Evolutionary conservation across 805 yeast genomes (phyloP).

Genomic region (Candida dajiaensis): DNA sequence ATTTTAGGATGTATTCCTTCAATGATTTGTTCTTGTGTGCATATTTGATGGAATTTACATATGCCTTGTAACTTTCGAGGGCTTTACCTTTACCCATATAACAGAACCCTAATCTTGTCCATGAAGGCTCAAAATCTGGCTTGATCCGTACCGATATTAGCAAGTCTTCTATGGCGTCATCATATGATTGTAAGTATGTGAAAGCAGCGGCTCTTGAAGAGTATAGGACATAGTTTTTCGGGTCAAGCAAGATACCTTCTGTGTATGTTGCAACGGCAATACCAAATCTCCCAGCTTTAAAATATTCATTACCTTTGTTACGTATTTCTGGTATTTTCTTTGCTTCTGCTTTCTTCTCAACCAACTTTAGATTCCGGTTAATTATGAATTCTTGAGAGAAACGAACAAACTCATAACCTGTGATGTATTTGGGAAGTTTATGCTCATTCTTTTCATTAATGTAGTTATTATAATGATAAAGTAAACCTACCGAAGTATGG

Average conservation of each 20-base stretch:
- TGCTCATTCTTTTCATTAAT: conserved; percentile 2
- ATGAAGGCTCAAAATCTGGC: conserved; percentile 33
- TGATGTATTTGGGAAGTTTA: conserved; percentile 4
- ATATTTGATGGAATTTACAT: conserved; percentile 29
- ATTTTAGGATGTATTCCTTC: conserved; percentile 12
- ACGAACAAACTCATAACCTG: conserved; percentile 8
- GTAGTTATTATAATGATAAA: not conserved
- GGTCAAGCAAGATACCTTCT: conserved; percentile 28
- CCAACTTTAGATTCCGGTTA: not conserved
- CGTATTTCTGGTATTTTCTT: conserved; percentile 11
- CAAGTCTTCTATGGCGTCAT: conserved; percentile 32
- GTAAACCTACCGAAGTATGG: not conserved
- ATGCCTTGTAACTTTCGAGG: conserved; percentile 28
- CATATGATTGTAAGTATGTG: conserved; percentile 28
- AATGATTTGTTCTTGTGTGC: conserved; percentile 11
- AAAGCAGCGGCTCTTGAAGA: conserved; percentile 37
- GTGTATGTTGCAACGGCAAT: conserved; percentile 33
- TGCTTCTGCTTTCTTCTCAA: conserved; percentile 1
- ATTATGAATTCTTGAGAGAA: not conserved
- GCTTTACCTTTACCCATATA: conserved; percentile 32
- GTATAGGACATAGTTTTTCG: conserved; percentile 27
- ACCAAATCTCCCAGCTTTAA: conserved; percentile 13
- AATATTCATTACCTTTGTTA: conserved; percentile 13
- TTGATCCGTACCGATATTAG: conserved; percentile 26
- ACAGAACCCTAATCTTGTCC: conserved; percentile 33